Percentiles rank a stretch among this genome's conserved stretches.
Evolutionary conservation across 768 basidiomycete genomes (phyloP).

Genomic region (Cystobasidium ongulense): DNA sequence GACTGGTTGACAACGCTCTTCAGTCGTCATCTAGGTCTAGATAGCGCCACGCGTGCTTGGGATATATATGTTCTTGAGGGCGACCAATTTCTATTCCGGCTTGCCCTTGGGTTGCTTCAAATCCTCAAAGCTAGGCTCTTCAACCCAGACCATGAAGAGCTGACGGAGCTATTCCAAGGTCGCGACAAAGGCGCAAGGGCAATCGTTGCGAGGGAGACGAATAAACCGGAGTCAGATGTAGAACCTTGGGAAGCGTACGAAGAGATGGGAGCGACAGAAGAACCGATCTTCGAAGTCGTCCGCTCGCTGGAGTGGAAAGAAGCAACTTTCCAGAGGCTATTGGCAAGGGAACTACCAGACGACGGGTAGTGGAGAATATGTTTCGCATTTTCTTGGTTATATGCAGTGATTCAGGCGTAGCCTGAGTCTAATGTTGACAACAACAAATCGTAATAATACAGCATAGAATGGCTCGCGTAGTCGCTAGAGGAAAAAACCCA

Average conservation of each 20-base stretch:
- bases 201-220: slow-evolving; percentile 35
- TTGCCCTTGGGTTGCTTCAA: slow-evolving; percentile 69
- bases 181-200: slow-evolving; percentile 50
- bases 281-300: slow-evolving; percentile 73
- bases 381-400: neutral
- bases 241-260: slow-evolving; percentile 80
- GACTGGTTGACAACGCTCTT: slow-evolving; percentile 77
- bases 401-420: neutral
- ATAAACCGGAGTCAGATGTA: slow-evolving; percentile 65
- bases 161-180: slow-evolving; percentile 56
- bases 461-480: neutral
- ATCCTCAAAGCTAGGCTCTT: slow-evolving; percentile 77
- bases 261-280: slow-evolving; percentile 77
- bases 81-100: slow-evolving; percentile 79
- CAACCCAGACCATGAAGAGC: slow-evolving; percentile 71
- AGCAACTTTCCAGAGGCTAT: slow-evolving; percentile 73
- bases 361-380: slow-evolving; percentile 19
- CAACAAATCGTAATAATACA: neutral
- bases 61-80: slow-evolving; percentile 80
- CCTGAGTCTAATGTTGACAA: neutral
- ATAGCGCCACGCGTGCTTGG: slow-evolving; percentile 80
- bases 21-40: slow-evolving; percentile 78
- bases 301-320: slow-evolving; percentile 81
- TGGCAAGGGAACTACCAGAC: slow-evolving; percentile 82
- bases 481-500: too few species aligned